A percentile compares a stretch with the other conserved stretches of the same genome.
phyloP scores from a whole-genome alignment of 345 rosid genomes.

The Acer saccharum region DNA sequence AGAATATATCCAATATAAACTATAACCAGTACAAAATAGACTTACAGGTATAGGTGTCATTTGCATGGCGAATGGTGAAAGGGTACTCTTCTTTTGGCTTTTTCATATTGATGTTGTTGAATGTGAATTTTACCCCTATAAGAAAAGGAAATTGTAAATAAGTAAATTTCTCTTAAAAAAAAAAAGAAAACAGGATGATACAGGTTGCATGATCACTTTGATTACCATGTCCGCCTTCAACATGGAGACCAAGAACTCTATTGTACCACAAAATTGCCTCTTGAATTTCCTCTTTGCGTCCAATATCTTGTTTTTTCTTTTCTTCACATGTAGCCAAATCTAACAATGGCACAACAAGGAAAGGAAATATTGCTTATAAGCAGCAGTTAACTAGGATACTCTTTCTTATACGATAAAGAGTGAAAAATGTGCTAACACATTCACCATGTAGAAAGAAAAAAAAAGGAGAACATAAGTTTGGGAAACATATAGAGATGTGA shows the following conservation, averaged over 20 bases:
- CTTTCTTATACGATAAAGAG: background rate
- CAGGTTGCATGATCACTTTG: slow-evolving; percentile 1
- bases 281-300: slow-evolving; percentile 48
- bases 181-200: slow-evolving; percentile 1
- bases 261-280: slow-evolving; percentile 87
- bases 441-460: background rate
- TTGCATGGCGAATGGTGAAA: slow-evolving; percentile 69
- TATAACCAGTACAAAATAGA: slow-evolving; percentile 3
- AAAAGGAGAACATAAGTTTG: background rate
- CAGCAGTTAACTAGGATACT: slow-evolving; percentile 15
- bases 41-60: slow-evolving; percentile 71
- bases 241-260: slow-evolving; percentile 67
- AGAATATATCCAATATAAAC: slow-evolving; percentile 8
- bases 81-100: slow-evolving; percentile 52
- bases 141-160: slow-evolving; percentile 25
- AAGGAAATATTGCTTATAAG: background rate
- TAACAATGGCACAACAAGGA: slow-evolving; percentile 25
- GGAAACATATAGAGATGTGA: background rate
- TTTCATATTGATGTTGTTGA: slow-evolving; percentile 52
- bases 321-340: slow-evolving; percentile 49
- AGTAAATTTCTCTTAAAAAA: slow-evolving; percentile 1
- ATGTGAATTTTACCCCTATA: slow-evolving; percentile 84
- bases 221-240: slow-evolving; percentile 90
- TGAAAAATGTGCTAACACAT: background rate
- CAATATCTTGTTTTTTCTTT: slow-evolving; percentile 41